Percentiles rank a stretch among this genome's conserved stretches.
phyloP scores from a whole-genome alignment of 306 rosid genomes.

The Lablab purpureus region DNA sequence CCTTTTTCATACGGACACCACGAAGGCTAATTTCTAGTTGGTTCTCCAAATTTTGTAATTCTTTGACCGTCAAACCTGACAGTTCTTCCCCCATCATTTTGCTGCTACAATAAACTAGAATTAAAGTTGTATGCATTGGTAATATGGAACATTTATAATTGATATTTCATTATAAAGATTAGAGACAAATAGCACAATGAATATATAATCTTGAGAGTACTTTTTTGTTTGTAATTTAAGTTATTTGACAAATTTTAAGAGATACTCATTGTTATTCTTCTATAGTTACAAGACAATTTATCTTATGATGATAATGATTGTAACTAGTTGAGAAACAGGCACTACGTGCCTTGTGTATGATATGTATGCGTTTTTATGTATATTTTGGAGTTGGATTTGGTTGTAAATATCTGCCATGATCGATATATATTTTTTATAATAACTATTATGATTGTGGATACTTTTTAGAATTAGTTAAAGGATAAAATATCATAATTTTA shows the following conservation, averaged over 20 bases:
- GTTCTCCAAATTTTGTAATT: conserved; percentile 73
- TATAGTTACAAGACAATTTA: background rate
- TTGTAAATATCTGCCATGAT: too few species aligned
- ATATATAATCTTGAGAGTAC: conserved; percentile 13
- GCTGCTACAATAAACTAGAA: conserved; percentile 55
- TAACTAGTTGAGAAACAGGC: background rate
- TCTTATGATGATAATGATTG: background rate
- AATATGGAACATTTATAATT: conserved; percentile 30
- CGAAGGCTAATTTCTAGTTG: conserved; percentile 83
- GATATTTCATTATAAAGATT: conserved; percentile 14
- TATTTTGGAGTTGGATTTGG: too few species aligned
- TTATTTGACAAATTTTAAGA: background rate
- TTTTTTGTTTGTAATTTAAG: background rate
- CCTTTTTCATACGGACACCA: conserved; percentile 87
- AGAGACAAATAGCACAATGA: conserved; percentile 33
- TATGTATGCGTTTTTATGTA: too few species aligned
- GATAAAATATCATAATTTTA: background rate
- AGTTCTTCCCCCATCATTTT: conserved; percentile 94
- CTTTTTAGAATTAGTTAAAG: too few species aligned
- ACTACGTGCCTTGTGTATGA: background rate
- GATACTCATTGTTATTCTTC: background rate
- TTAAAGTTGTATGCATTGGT: conserved; percentile 31
- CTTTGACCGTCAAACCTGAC: conserved; percentile 72
- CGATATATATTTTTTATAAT: too few species aligned
- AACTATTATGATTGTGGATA: too few species aligned